Conservation (phyloP, 2,329 filamentous ascomycete genomes). For the Sporothrix dimorphospora region DNA sequence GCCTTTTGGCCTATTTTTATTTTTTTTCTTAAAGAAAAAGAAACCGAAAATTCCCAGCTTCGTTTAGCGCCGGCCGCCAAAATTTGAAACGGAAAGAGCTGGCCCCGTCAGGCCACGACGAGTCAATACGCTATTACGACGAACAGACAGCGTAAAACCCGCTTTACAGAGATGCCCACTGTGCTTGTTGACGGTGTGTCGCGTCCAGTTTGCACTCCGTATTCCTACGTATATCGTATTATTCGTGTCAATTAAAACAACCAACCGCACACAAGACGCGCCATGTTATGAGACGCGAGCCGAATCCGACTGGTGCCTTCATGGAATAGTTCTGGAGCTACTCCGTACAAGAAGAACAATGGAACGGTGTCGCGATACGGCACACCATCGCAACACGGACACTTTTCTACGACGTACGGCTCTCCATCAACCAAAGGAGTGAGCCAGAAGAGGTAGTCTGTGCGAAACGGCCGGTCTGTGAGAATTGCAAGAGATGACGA, state of each 20-base stretch:
- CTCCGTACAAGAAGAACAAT: too few species aligned
- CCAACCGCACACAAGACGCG: background rate
- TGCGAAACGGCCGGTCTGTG: background rate
- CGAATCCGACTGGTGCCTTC: background rate
- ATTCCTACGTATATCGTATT: background rate
- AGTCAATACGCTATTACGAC: background rate
- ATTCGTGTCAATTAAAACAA: constrained; percentile 1
- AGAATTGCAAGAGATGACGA: background rate
- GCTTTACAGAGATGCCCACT: too few species aligned
- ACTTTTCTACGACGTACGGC: background rate
- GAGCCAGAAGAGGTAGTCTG: too few species aligned
- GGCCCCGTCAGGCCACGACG: background rate
- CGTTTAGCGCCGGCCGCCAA: background rate
- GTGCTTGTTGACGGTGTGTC: background rate
- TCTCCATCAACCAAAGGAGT: too few species aligned
- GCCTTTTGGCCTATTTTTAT: background rate
- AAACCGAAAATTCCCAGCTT: background rate
- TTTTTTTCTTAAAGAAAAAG: constrained; percentile 17
- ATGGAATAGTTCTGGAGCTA: too few species aligned
- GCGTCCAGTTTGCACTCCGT: background rate
- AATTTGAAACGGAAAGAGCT: constrained; percentile 6
- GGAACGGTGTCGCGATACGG: too few species aligned
- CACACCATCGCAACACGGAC: background rate
- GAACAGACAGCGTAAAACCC: too few species aligned
- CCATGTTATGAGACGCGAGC: background rate